These are phyloP conservation scores for Haematococcus sp. DNA, from an alignment of 139 green algal species.

Conservation along the genomic window DNA sequence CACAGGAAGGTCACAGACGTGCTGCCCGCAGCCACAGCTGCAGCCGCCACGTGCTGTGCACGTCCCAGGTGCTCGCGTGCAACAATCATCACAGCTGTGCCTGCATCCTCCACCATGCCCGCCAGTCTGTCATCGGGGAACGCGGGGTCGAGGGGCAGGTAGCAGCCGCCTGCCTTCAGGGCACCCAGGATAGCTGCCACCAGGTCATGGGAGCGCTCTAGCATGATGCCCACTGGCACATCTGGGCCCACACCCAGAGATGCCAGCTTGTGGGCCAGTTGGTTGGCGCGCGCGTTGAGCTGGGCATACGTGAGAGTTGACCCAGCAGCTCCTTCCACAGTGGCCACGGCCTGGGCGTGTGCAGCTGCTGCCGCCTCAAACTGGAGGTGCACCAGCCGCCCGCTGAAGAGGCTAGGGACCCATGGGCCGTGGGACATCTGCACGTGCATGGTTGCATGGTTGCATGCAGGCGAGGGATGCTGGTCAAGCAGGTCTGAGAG, in stretches of 20 bases:
- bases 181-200: background rate
- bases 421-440: background rate
- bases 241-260: background rate
- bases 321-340: background rate
- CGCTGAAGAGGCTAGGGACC: background rate
- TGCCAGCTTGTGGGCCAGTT: constrained; percentile 2
- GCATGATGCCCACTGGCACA: constrained; percentile 11
- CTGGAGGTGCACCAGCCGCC: background rate
- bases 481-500: too few relatives aligned
- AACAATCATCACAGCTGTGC: background rate
- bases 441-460: too few relatives aligned
- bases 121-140: constrained; percentile 45
- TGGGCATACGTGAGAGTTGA: background rate
- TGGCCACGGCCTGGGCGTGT: background rate
- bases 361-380: background rate
- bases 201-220: constrained; percentile 4
- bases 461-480: too few relatives aligned
- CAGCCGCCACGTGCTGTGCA: too few relatives aligned
- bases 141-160: constrained; percentile 56
- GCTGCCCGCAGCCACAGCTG: too few relatives aligned
- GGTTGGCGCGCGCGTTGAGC: constrained; percentile 3
- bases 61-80: background rate
- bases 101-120: constrained; percentile 42
- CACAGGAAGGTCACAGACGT: too few relatives aligned
- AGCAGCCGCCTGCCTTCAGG: constrained; percentile 36